phyloP scores from a whole-genome alignment of 768 basidiomycete species.

The Pleurotus djamor region DNA sequence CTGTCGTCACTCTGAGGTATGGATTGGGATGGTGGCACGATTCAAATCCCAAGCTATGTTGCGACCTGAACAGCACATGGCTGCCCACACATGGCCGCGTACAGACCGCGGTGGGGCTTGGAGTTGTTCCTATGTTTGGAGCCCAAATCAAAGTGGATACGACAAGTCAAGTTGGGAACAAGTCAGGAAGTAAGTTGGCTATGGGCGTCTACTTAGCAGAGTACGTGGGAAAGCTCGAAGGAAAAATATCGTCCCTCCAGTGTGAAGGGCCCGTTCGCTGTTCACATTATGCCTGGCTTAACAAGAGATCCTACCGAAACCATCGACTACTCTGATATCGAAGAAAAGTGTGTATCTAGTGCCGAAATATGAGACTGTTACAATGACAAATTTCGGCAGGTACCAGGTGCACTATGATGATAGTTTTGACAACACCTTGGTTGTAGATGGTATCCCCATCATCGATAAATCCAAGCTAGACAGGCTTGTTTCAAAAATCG shows the following conservation, averaged over 20 bases:
- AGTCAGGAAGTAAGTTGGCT: too few relatives aligned
- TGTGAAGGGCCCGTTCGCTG: neutral
- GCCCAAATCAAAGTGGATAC: neutral
- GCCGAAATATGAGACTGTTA: neutral
- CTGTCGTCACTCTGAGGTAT: neutral
- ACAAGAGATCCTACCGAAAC: constrained; percentile 50
- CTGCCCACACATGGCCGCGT: neutral
- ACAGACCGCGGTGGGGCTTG: neutral
- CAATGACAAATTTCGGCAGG: constrained; percentile 36
- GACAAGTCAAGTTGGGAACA: too few relatives aligned
- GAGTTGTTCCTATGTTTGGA: neutral
- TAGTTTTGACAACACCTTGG: constrained; percentile 86
- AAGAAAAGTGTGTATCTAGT: constrained; percentile 61
- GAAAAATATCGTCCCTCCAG: neutral
- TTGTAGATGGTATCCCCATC: constrained; percentile 90
- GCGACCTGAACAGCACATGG: neutral
- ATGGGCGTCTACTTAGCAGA: neutral
- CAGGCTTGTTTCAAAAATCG: constrained; percentile 75
- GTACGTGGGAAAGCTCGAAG: neutral
- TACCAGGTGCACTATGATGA: constrained; percentile 85
- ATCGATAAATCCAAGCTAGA: constrained; percentile 87
- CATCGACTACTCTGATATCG: constrained; percentile 88
- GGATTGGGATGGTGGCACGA: neutral
- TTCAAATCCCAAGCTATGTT: neutral
- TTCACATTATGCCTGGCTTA: constrained; percentile 39